phyloP scores from a whole-genome alignment of 768 basidiomycete species.

The Podaxis sp. region DNA sequence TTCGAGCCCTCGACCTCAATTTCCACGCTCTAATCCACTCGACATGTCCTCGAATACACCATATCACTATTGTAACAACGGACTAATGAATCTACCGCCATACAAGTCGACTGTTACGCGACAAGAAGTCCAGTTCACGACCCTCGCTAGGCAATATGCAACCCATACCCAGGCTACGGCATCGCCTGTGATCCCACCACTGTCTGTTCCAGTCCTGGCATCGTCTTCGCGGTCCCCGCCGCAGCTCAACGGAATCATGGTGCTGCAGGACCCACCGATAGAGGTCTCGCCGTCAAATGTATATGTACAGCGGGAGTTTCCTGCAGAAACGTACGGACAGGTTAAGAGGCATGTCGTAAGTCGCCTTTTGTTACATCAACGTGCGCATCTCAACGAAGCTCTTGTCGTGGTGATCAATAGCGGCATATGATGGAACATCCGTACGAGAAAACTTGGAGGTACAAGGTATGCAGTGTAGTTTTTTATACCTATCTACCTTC shows the following conservation, averaged over 20 bases:
- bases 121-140: neutral
- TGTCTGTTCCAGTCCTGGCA: too few relatives aligned
- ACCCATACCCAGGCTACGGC: neutral
- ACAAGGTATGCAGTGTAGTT: neutral
- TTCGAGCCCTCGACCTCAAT: too few relatives aligned
- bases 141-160: neutral
- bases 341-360: conserved; percentile 1
- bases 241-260: neutral
- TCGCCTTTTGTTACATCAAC: neutral
- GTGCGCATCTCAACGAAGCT: neutral
- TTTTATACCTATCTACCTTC: too few relatives aligned
- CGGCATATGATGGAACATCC: neutral
- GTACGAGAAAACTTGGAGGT: neutral
- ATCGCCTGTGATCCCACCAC: neutral
- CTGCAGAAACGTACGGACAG: neutral
- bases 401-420: neutral
- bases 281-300: neutral
- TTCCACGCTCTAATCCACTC: too few relatives aligned
- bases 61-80: neutral
- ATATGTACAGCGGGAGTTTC: neutral
- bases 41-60: too few relatives aligned
- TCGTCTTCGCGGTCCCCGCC: neutral
- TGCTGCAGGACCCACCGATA: neutral
- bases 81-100: neutral
- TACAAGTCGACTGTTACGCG: neutral